These are phyloP conservation scores for Leishmania arabica DNA, from an alignment of 208 protist species.

Conservation along the genomic window DNA sequence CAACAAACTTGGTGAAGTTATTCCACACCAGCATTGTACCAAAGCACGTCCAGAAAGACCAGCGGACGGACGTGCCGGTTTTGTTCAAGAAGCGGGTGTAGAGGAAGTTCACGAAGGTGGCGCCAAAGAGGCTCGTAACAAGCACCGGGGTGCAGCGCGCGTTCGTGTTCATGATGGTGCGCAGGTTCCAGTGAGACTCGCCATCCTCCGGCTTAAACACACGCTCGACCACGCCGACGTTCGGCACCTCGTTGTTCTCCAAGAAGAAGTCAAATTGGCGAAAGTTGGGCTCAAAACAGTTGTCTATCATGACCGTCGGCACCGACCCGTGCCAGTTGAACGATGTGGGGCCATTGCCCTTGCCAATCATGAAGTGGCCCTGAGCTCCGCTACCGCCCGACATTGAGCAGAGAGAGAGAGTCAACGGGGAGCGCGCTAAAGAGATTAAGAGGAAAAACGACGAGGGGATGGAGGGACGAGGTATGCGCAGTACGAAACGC, in stretches of 20 bases:
- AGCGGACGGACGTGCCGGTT: conserved; percentile 70
- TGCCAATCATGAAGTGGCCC: conserved; percentile 41
- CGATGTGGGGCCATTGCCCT: conserved; percentile 49
- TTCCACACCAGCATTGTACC: conserved; percentile 75
- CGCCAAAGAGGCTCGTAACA: conserved; percentile 72
- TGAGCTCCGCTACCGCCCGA: conserved; percentile 41
- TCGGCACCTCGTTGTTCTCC: conserved; percentile 70
- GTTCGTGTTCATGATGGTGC: conserved; percentile 68
- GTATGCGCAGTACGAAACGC: background rate
- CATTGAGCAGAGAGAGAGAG: conserved; percentile 24
- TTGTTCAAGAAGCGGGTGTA: conserved; percentile 81
- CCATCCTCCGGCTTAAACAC: conserved; percentile 78
- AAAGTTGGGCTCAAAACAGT: conserved; percentile 84
- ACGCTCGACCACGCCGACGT: conserved; percentile 62
- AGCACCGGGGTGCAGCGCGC: conserved; percentile 77
- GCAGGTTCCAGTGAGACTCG: conserved; percentile 73
- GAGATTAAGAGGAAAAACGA: background rate
- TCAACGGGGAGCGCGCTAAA: background rate
- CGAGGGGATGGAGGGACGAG: background rate
- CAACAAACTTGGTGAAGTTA: conserved; percentile 86
- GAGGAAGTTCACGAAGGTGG: conserved; percentile 73
- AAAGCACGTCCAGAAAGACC: conserved; percentile 81
- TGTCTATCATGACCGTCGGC: conserved; percentile 67
- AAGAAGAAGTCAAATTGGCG: conserved; percentile 89
- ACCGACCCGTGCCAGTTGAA: conserved; percentile 87